phyloP scores from a whole-genome alignment of 805 yeast species.

The Kazachstania psychrophila region DNA sequence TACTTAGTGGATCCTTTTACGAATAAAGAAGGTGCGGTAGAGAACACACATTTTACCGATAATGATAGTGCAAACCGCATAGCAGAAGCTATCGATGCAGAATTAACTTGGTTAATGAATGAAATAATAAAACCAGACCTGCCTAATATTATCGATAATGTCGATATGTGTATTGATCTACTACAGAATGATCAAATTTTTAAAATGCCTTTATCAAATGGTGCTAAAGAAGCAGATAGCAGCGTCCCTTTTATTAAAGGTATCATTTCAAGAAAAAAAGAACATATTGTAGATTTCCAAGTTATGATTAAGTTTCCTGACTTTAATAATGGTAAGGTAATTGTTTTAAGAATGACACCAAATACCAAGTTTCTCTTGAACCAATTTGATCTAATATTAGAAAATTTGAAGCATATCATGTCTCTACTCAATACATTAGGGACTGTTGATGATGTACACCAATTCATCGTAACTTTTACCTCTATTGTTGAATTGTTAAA shows the following conservation, averaged over 20 bases:
- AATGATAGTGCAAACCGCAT: too few species aligned
- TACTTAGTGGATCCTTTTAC: too few species aligned
- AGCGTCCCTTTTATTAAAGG: conserved; percentile 40
- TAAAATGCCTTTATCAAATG: conserved; percentile 43
- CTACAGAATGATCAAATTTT: conserved; percentile 34
- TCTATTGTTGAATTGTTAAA: neutral
- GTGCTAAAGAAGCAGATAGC: conserved; percentile 2
- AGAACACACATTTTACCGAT: too few species aligned
- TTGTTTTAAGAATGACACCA: conserved; percentile 32
- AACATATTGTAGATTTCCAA: conserved; percentile 41
- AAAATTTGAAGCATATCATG: conserved; percentile 12
- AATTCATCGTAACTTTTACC: conserved; percentile 12
- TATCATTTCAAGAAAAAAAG: conserved; percentile 44
- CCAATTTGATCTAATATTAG: conserved; percentile 29
- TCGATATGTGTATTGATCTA: conserved; percentile 33
- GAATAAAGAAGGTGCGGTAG: too few species aligned
- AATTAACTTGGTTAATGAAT: conserved; percentile 39
- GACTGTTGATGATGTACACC: conserved; percentile 32
- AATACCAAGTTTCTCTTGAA: conserved; percentile 36
- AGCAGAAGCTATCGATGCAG: conserved; percentile 5
- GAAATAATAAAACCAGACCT: conserved; percentile 39
- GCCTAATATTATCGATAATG: conserved; percentile 38
- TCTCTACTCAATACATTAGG: conserved; percentile 30
- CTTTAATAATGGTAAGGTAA: conserved; percentile 34
- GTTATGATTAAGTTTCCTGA: conserved; percentile 31